These are phyloP conservation scores for Ophiostoma novo-ulmi DNA, from an alignment of 2,329 filamentous ascomycete genomes.

Conservation along the genomic window DNA sequence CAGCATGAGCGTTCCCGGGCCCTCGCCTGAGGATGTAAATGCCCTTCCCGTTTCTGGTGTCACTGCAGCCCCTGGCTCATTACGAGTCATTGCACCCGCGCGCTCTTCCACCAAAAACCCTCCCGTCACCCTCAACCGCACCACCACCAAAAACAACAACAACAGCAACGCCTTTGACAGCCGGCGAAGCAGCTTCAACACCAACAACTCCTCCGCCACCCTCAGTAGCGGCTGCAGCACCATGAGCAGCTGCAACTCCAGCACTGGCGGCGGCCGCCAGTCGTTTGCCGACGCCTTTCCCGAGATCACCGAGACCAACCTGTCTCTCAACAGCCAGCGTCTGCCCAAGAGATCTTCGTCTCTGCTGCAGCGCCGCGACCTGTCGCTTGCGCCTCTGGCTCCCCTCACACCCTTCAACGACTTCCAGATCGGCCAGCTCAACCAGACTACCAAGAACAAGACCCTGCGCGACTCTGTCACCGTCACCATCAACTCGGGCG, in stretches of 20 bases:
- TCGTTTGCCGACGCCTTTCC: neutral
- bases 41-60: neutral
- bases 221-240: constrained; percentile 22
- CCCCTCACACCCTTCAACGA: constrained; percentile 21
- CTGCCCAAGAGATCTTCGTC: constrained; percentile 28
- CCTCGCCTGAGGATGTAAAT: too few relatives aligned
- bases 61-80: neutral
- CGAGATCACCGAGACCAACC: neutral
- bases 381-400: constrained; percentile 22
- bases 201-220: constrained; percentile 18
- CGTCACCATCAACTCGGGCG: constrained; percentile 23
- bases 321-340: constrained; percentile 15
- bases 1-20: constrained; percentile 18
- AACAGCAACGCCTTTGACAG: constrained; percentile 15
- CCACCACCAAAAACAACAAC: neutral
- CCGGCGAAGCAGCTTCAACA: constrained; percentile 21
- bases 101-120: neutral
- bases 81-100: constrained; percentile 4
- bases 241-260: constrained; percentile 18
- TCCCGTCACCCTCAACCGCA: too few relatives aligned
- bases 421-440: constrained; percentile 17
- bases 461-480: constrained; percentile 11
- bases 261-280: constrained; percentile 5
- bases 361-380: constrained; percentile 26
- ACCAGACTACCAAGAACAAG: neutral